These are phyloP conservation scores for Podospora didyma DNA, from an alignment of 495 filamentous ascomycete species.

Conservation along the genomic window DNA sequence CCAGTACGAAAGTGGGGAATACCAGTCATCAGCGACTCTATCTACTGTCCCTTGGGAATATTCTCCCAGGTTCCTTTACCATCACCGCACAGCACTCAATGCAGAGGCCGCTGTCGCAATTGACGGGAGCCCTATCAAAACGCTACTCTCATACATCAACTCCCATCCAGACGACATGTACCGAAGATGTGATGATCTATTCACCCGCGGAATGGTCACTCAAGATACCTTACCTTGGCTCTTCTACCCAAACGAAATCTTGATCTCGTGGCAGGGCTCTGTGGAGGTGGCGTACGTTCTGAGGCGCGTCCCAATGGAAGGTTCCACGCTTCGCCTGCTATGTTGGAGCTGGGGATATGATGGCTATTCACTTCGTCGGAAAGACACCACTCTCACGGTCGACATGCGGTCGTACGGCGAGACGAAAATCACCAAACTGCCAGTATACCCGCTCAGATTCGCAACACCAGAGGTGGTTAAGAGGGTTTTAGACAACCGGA, in stretches of 20 bases:
- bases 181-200: not conserved
- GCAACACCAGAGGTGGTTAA: not conserved
- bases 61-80: not conserved
- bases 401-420: not conserved
- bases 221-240: not conserved
- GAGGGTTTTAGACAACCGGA: not conserved
- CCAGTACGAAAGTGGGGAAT: not conserved
- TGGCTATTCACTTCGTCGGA: not conserved
- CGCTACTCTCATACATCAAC: not conserved
- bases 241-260: not conserved
- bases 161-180: not conserved
- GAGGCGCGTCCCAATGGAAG: not conserved
- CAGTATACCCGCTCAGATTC: not conserved
- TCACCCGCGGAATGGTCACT: not conserved
- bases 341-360: not conserved
- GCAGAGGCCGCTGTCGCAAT: not conserved
- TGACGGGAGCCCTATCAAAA: not conserved
- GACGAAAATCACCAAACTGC: not conserved
- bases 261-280: not conserved
- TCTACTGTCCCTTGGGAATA: not conserved
- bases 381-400: not conserved
- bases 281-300: not conserved
- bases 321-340: not conserved
- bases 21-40: not conserved
- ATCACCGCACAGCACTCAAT: not conserved